Base-by-base conservation (phyloP, 148 eudicot genomes). In the Polygonum aviculare region DNA sequence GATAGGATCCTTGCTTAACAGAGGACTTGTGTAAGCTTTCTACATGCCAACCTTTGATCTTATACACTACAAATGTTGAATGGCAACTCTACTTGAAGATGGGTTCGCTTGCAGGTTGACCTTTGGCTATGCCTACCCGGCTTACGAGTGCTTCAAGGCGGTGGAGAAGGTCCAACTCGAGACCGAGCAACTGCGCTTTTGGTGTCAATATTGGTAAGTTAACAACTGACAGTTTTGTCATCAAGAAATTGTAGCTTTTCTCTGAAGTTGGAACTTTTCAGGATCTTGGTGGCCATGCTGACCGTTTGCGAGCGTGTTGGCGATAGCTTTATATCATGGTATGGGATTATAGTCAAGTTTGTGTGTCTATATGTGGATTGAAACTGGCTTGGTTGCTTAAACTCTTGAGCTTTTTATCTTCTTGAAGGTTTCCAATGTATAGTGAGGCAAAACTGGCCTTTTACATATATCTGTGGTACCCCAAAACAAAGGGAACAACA, bases 321-420 rank as follows among this genome's bases (percentile, higher is more conserved):
- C 73, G 99, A 95, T 77, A 79, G 89, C n/a, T 95, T 95, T 83
- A 80, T 95, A 81, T 90, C 97, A 80, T 95, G 99, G 97, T 92
- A 87, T 51, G 75, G 15, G 55, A 41, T 69, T 45, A 19, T 54
- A 31, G 49, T 69, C 2, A 21, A 22, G 0, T 3, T 62, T 26
- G 31, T 62, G 39, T 26, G 31, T 62, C 16, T 3, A 15, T 31
- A 60, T 15, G 8, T 69, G 45, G 11, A 8, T 31, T 7, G 22
- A 76, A 2, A n/a, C n/a, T n/a, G n/a, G n/a, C n/a, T 57, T 21
- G 19, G 15, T 38, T 49, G 16, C 33, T 21, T 19, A n/a, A 60
- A 15, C 22, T 33, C 44, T 21, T 63, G 11, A 22, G 14, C 47
- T 63, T 26, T 26, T 26, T 6, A 16, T 49, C 51, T 74, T 70